Percentiles rank a stretch among this genome's conserved stretches.
Evolutionary conservation across 345 rosid genomes (phyloP).

Genomic region (Boechera divaricarpa): DNA sequence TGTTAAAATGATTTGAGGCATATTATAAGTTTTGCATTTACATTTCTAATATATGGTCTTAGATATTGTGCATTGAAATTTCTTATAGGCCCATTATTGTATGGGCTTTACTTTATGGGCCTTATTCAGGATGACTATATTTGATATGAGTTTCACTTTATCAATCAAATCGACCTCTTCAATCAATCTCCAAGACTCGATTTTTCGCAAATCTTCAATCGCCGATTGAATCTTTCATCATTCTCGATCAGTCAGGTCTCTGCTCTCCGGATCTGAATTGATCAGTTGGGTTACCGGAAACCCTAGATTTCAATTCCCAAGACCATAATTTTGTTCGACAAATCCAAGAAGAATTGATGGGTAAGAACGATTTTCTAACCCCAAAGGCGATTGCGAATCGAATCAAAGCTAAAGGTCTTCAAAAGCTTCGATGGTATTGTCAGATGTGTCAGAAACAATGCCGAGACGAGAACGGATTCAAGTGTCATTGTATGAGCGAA

Average conservation of each 20-base stretch:
- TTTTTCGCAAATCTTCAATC: not conserved
- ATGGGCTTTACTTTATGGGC: not conserved
- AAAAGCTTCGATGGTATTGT: slow-evolving; percentile 97
- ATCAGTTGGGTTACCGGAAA: not conserved
- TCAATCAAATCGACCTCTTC: not conserved
- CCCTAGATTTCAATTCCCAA: slow-evolving; percentile 4
- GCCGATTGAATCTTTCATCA: not conserved
- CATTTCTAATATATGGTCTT: too few relatives aligned
- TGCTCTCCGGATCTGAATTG: not conserved
- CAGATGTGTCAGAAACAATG: slow-evolving; percentile 99
- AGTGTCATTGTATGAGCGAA: slow-evolving; percentile 98
- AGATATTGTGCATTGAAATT: not conserved
- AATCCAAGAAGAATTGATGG: slow-evolving; percentile 48
- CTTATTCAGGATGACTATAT: not conserved
- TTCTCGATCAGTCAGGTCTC: not conserved
- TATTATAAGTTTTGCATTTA: too few relatives aligned
- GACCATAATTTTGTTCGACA: not conserved
- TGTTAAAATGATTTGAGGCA: too few relatives aligned
- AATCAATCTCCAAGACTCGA: not conserved
- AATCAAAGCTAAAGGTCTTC: slow-evolving; percentile 93
- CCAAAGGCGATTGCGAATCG: slow-evolving; percentile 93
- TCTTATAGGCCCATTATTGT: not conserved
- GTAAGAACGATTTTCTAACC: slow-evolving; percentile 91
- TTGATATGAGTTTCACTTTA: not conserved
- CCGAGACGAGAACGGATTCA: slow-evolving; percentile 97